Base-by-base conservation (phyloP, 2,329 filamentous ascomycete genomes). In the Ceratocystis harringtonii region DNA sequence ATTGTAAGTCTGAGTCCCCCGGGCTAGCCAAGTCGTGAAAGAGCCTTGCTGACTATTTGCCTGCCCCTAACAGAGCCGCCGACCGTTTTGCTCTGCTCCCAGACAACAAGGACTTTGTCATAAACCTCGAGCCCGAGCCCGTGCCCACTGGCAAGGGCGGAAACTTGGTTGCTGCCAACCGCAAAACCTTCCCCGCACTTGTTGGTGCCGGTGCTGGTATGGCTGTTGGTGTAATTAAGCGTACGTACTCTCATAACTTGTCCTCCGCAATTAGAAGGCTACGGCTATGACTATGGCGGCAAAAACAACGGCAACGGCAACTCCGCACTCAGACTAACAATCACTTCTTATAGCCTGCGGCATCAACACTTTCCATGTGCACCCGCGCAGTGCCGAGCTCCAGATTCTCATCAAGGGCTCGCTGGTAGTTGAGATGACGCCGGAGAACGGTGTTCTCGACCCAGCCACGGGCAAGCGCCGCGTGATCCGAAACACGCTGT, bases 341-440 rank as follows among this genome's bases (percentile, higher is more conserved):
- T 17, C 17, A 0, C 55, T 19, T 55, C 25, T 25, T 69, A 72
- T 67, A 71, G 74, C 76, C 44, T 84, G 81, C 70, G 81, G 79
- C 66, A 80, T 84, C 73, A 82, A 81, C 75, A 82, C 79, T 6
- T 79, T 80, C 19, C 81, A 83, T 74, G 75, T 80, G 2, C 81
- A 83, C 72, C 79, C 79, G 61, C 79, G 81, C 52, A 77, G 78
- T 41, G 76, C 78, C 41, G 80, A 83, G 74, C 77, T 83, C 63
- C 78, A 80, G 68, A 74, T 81, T 71, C 76, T 82, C 69, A 76
- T 78, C 58, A 69, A 77, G 50, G 81, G 81, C 64, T 74, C 72
- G 25, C 72, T 83, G 68, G 74, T 79, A 65, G 78, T 79, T 55
- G 78, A 80, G 69, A 81, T 82, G 76, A 73, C 80, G 1, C 75